These are phyloP conservation scores for Radiomyces spectabilis DNA, from an alignment of 192 early-diverging fungal genomes.

Conservation along the genomic window DNA sequence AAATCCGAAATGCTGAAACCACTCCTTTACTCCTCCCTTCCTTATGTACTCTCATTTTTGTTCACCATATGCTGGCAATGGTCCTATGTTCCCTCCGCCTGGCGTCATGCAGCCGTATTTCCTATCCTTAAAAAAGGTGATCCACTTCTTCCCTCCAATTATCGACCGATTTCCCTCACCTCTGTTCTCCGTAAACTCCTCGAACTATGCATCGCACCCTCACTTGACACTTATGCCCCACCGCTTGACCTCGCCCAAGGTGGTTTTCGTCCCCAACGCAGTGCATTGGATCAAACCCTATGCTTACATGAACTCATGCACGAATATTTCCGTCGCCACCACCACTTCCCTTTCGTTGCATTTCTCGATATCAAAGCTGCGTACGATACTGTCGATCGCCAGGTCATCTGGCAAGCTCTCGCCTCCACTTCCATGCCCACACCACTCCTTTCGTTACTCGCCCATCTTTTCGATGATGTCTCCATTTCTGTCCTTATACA, in stretches of 20 bases:
- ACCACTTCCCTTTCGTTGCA: no score
- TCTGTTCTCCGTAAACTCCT: constrained; percentile 13
- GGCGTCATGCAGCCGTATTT: constrained; percentile 15
- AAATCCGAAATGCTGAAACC: constrained; percentile 16
- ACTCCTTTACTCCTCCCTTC: not conserved
- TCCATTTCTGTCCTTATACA: no score
- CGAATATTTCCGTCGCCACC: no score
- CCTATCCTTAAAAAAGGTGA: constrained; percentile 22
- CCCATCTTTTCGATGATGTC: no score
- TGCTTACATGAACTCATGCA: no score
- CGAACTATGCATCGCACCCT: constrained; percentile 5
- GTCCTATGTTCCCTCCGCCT: constrained; percentile 6
- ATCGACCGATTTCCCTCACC: constrained; percentile 11
- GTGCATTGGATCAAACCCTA: no score
- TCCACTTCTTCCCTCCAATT: not conserved
- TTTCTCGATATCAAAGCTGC: no score
- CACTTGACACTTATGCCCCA: not conserved
- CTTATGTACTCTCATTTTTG: not conserved
- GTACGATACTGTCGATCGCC: no score
- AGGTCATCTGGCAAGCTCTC: no score
- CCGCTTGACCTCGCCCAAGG: constrained; percentile 8
- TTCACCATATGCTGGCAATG: constrained; percentile 16
- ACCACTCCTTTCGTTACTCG: no score
- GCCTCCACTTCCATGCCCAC: no score
- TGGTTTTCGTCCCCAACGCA: no score